Percentiles rank a stretch among this genome's conserved stretches.
Evolutionary conservation across 805 yeast species (phyloP).

Genomic region (Wickerhamomyces kurtzmanii): DNA sequence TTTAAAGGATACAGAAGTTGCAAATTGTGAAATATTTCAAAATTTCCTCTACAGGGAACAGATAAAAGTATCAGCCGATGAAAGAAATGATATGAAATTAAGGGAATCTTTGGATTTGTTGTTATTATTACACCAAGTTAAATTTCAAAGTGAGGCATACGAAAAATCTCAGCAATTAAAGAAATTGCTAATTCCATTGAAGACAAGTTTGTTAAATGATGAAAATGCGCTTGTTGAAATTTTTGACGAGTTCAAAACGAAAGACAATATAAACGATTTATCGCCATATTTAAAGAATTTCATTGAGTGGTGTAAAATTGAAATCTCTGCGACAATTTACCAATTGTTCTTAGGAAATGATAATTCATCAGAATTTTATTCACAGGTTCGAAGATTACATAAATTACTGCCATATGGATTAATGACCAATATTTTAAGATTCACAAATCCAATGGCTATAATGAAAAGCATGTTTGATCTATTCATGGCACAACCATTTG

Average conservation of each 20-base stretch:
- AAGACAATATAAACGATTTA: constrained; percentile 41
- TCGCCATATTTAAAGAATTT: constrained; percentile 62
- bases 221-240: constrained; percentile 49
- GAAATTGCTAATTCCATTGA: constrained; percentile 48
- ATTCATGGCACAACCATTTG: constrained; percentile 72
- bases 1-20: constrained; percentile 41
- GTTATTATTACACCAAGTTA: constrained; percentile 50
- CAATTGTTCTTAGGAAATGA: constrained; percentile 76
- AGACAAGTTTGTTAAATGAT: constrained; percentile 37
- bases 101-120: constrained; percentile 57
- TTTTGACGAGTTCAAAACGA: constrained; percentile 55
- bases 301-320: constrained; percentile 75
- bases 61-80: constrained; percentile 30
- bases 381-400: constrained; percentile 65
- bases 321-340: constrained; percentile 76
- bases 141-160: constrained; percentile 64
- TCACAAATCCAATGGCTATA: constrained; percentile 82
- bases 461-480: constrained; percentile 73
- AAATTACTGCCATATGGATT: constrained; percentile 70
- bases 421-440: constrained; percentile 64
- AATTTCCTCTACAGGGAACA: constrained; percentile 39
- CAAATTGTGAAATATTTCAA: constrained; percentile 38
- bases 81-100: constrained; percentile 43
- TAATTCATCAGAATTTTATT: constrained; percentile 64
- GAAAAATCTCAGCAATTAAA: constrained; percentile 45